Base-by-base conservation (phyloP, 352 stramenopile genomes). In the Pythium rishiriense region DNA sequence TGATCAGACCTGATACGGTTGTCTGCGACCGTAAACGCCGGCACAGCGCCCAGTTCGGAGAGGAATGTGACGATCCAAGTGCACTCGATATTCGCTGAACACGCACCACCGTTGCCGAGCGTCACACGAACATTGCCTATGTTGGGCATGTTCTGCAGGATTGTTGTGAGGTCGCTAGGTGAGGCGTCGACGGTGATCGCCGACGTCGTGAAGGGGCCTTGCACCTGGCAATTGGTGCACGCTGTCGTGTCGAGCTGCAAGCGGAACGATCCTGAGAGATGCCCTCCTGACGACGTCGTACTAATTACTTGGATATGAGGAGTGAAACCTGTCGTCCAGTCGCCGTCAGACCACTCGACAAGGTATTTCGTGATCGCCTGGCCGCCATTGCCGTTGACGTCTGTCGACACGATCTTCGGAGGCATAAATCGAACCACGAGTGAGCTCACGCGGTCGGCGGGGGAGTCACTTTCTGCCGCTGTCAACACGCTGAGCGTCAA, bases 101-200 rank as follows among this genome's bases (percentile, higher is more conserved):
- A 89, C 4, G 59, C 51, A 22, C 66, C 73, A 1, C 70, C 55
- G n/a, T 61, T 61, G 24, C 47, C 54, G 11, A 64, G 60, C 7
- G 79, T 61, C 12, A 98, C 93, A 51, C 64, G 53, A 8, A 98
- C 94, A 26, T 96, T 80, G 6, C 93, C 96, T 19, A 99, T 74
- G 69, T 98, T 98, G 6, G 90, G 90, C 57, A 99, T 76, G 58
- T 98, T 98, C 58, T 96, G 83, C 24, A 99, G 60, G 22, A 93
- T 77, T 6, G 64, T 88, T 33, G 89, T 88, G 62, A 99, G 67
- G 4, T 82, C 75, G 15, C 43, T 46, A 0, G 65, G 68, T 0
- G 79, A 81, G 22, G 78, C 71, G 37, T 95, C 90, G 33, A 81
- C 78, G 15, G 84, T 73, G 35, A 98, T 94, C 12, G 75, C 69